Evolutionary conservation across 331 rosid species (phyloP).

Genomic region (Acacia concinna): DNA sequence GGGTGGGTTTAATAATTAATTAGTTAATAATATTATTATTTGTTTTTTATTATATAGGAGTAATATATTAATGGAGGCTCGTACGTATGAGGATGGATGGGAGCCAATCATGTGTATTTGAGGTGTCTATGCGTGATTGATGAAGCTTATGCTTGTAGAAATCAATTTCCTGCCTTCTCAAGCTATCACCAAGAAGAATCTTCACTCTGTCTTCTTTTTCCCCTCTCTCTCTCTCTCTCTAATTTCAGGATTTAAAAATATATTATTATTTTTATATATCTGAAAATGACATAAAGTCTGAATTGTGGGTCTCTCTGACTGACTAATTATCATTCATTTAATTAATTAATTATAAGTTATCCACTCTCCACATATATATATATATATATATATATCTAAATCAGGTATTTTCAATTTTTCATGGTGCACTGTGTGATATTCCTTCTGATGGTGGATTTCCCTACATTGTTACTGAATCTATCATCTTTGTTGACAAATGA

Average conservation of each 20-base stretch:
- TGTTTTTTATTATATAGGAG: no score
- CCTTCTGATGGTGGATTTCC: slow-evolving; percentile 30
- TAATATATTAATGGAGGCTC: not conserved
- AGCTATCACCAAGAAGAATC: slow-evolving; percentile 70
- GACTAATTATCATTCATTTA: slow-evolving; percentile 9
- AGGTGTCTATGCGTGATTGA: slow-evolving; percentile 42
- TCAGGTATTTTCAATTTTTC: slow-evolving; percentile 10
- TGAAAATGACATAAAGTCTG: slow-evolving; percentile 68
- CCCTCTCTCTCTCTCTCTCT: no score
- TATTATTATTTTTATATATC: slow-evolving; percentile 7
- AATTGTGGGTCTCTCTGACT: slow-evolving; percentile 37
- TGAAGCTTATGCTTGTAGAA: slow-evolving; percentile 86
- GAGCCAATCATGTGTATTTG: slow-evolving; percentile 44
- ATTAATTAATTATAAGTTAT: slow-evolving; percentile 35
- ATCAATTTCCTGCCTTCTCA: slow-evolving; percentile 80
- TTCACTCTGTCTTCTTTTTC: slow-evolving; percentile 32
- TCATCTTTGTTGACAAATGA: slow-evolving; percentile 56
- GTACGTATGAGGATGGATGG: slow-evolving; percentile 29
- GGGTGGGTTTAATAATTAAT: slow-evolving; percentile 2
- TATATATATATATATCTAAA: slow-evolving; percentile 29
- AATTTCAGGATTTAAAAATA: not conserved
- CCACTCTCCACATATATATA: not conserved
- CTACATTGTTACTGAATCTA: slow-evolving; percentile 20
- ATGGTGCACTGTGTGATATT: slow-evolving; percentile 23
- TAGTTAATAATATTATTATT: no score